Evolutionary conservation across 371 early-diverging fungal species (phyloP).

Genomic region (Syncephalastrum racemosum): DNA sequence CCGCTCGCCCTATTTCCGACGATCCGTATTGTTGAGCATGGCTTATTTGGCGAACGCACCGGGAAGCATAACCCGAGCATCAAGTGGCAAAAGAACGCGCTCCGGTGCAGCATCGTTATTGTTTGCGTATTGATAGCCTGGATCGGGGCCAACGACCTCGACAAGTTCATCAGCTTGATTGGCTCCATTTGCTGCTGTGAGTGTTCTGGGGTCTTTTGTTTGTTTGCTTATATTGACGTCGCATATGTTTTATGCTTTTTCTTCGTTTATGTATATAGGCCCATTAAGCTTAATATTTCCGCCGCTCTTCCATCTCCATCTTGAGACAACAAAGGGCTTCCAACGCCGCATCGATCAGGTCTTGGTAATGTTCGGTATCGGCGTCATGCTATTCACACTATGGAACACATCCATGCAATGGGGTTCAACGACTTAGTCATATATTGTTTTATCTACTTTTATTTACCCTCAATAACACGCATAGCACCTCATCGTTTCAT

Average conservation of each 20-base stretch:
- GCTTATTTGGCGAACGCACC: conserved; percentile 52
- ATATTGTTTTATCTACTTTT: neutral
- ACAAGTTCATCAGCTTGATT: conserved; percentile 88
- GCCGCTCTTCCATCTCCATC: conserved; percentile 38
- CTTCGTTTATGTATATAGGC: conserved; percentile 18
- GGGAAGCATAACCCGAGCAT: conserved; percentile 45
- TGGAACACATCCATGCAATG: conserved; percentile 43
- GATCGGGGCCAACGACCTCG: conserved; percentile 77
- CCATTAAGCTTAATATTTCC: conserved; percentile 48
- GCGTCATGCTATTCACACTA: conserved; percentile 79
- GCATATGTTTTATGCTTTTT: conserved; percentile 1
- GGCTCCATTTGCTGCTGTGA: conserved; percentile 85
- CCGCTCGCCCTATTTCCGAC: conserved; percentile 87
- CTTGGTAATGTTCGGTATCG: conserved; percentile 68
- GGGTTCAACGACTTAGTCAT: conserved; percentile 13
- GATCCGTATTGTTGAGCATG: conserved; percentile 83
- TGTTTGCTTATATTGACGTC: conserved; percentile 15
- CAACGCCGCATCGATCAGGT: conserved; percentile 56
- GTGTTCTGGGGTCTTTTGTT: conserved; percentile 1
- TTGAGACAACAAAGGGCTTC: conserved; percentile 39
- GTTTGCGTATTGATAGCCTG: conserved; percentile 72
- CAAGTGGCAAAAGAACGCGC: conserved; percentile 88
- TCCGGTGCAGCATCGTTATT: conserved; percentile 70
- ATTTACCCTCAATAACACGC: neutral
- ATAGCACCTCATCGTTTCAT: too few relatives aligned